These are phyloP conservation scores for Begonia fuchsioides DNA, from an alignment of 306 rosid genomes.

Conservation along the genomic window DNA sequence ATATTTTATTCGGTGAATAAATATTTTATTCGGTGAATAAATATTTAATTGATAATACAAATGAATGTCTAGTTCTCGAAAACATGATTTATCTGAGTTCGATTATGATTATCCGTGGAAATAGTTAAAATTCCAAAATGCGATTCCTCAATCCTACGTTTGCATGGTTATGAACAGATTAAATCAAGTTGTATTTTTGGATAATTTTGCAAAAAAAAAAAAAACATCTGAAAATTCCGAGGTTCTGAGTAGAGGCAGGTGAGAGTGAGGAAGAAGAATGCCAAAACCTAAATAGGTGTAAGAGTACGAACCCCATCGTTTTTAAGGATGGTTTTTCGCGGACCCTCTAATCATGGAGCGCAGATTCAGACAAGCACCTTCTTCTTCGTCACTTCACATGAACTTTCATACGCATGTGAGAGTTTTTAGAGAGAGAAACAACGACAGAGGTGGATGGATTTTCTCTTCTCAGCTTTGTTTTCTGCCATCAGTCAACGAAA, in stretches of 20 bases:
- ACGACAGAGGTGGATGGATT: no score
- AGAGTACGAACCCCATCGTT: constrained; percentile 18
- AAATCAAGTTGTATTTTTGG: background rate
- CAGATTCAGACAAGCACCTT: constrained; percentile 21
- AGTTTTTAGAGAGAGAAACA: background rate
- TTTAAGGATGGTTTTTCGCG: constrained; percentile 17
- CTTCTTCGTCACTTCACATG: constrained; percentile 25
- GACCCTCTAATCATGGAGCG: constrained; percentile 48
- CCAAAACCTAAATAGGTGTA: constrained; percentile 15
- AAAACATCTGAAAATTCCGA: constrained; percentile 1
- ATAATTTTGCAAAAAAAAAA: background rate
- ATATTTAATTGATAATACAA: no score
- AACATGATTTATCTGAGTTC: no score
- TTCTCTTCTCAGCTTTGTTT: no score
- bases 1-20: no score
- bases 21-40: no score
- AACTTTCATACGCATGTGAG: background rate
- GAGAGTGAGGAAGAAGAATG: constrained; percentile 17
- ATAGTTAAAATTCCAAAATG: no score
- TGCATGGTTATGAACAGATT: background rate
- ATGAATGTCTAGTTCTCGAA: no score
- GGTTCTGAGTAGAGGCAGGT: constrained; percentile 13
- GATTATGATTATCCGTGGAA: no score
- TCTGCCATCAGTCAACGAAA: no score
- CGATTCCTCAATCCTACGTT: no score